Base-by-base conservation (phyloP, 768 basidiomycete species). In the Auricularia sp. region DNA sequence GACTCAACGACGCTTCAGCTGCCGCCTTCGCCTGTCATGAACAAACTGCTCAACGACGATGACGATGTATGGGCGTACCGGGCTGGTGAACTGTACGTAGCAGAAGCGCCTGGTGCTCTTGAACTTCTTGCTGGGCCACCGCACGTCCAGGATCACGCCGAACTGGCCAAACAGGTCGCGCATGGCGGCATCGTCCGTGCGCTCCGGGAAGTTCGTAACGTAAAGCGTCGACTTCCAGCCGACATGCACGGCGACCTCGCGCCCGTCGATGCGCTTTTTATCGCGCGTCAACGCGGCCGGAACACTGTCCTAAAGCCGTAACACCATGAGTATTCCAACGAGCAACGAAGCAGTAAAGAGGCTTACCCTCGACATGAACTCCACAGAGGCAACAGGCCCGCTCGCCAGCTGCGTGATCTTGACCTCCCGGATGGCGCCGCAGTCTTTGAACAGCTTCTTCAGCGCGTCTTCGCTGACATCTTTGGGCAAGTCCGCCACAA, bases 41-140 rank as follows among this genome's bases (percentile, higher is more conserved):
- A 47, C 7, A 33, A 37, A 14, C 7, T 14, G 62, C 36, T 35
- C 11, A 54, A 16, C 18, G 47, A 44, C 11, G 29, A 29, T 29
- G 29, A 2, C 54, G 44, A 7, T 18, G 63, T 18, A 62, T 21
- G 14, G 62, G 21, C 89, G 62, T 65, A 93, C 95, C 0, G 92
- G 91, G 21, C 85, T 85, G 1, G 87, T 88, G 72, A 85, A 98
- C 67, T 98, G 97, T 1, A 99, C 80, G 73, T 98, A 99, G 71
- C 92, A 94, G 74, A 99, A 98, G 54, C 97, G 83, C 42, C 97
- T 80, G 2, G 90, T 89, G 65, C 78, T 85, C 75, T 94, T 96
- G 81, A 93, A 94, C 72, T 97, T 97, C 72, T 95, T 95, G 76
- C 93, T 95, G 4, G 97, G 97, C 96, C 96, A 98, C 37, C 97